Conservation (phyloP, 2,329 filamentous ascomycete genomes). For the Graphiopsis chlorocephala region DNA sequence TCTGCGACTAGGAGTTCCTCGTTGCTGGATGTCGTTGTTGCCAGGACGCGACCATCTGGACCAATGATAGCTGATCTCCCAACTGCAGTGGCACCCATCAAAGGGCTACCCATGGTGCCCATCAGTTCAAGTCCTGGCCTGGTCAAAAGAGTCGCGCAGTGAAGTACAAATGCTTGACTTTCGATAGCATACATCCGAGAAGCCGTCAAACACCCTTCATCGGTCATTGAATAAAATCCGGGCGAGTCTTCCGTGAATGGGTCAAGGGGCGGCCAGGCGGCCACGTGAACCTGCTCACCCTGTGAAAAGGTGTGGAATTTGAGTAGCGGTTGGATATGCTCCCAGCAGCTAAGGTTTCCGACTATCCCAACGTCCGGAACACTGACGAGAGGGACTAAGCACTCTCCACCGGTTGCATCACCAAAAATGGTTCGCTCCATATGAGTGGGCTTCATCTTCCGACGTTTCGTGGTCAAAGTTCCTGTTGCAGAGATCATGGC, state of each 20-base stretch:
- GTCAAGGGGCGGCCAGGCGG: constrained; percentile 40
- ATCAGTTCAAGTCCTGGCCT: constrained; percentile 46
- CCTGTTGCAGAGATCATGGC: constrained; percentile 37
- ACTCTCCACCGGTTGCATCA: constrained; percentile 35
- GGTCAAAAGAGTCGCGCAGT: constrained; percentile 49
- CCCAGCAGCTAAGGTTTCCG: constrained; percentile 30
- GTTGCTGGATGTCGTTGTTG: constrained; percentile 49
- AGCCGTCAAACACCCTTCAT: constrained; percentile 33
- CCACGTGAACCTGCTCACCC: constrained; percentile 41
- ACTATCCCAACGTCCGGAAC: constrained; percentile 33
- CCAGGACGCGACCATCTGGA: constrained; percentile 51
- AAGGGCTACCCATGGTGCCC: constrained; percentile 40
- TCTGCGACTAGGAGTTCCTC: constrained; percentile 49
- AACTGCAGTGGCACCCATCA: constrained; percentile 43
- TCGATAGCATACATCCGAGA: constrained; percentile 59
- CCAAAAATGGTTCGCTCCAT: constrained; percentile 46
- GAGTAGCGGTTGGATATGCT: constrained; percentile 54
- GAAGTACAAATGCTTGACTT: constrained; percentile 54
- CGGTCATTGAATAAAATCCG: constrained; percentile 38
- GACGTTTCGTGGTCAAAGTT: constrained; percentile 36
- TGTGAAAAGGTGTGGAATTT: constrained; percentile 42
- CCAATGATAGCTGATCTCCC: constrained; percentile 53
- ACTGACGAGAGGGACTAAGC: constrained; percentile 37
- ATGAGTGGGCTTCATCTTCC: constrained; percentile 45
- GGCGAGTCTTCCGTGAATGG: constrained; percentile 30